phyloP scores from a whole-genome alignment of 345 rosid genomes.

The Pistacia vera region DNA sequence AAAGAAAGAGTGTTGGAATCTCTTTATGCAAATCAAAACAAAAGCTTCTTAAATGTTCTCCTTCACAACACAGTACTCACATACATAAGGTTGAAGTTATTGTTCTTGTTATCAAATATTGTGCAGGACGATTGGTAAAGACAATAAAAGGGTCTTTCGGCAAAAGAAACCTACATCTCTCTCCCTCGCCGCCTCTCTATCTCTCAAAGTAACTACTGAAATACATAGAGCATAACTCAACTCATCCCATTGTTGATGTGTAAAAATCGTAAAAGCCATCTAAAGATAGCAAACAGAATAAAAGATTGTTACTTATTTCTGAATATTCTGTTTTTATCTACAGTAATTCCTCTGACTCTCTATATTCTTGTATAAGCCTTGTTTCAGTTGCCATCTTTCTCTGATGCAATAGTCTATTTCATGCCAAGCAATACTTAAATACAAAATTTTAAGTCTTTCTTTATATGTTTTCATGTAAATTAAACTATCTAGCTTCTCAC shows the following conservation, averaged over 20 bases:
- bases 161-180: conserved; percentile 13
- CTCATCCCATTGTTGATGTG: conserved; percentile 13
- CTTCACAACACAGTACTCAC: neutral
- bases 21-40: conserved; percentile 15
- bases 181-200: conserved; percentile 8
- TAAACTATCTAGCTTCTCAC: too few relatives aligned
- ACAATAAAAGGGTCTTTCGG: conserved; percentile 30
- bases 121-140: conserved; percentile 21
- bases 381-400: too few relatives aligned
- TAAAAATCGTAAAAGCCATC: conserved; percentile 17
- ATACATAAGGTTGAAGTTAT: conserved; percentile 14
- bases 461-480: too few relatives aligned
- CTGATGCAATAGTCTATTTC: too few relatives aligned
- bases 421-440: too few relatives aligned
- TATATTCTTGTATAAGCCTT: too few relatives aligned
- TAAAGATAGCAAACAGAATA: neutral
- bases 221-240: neutral
- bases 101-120: conserved; percentile 6
- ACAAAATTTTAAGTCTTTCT: too few relatives aligned
- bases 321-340: conserved; percentile 14
- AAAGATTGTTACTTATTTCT: conserved; percentile 1
- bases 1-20: conserved; percentile 23
- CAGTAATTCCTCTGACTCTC: neutral
- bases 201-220: conserved; percentile 1
- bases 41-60: conserved; percentile 7